Evolutionary conservation across 768 basidiomycete species (phyloP).

Genomic region (Boletus vinaceobasis): DNA sequence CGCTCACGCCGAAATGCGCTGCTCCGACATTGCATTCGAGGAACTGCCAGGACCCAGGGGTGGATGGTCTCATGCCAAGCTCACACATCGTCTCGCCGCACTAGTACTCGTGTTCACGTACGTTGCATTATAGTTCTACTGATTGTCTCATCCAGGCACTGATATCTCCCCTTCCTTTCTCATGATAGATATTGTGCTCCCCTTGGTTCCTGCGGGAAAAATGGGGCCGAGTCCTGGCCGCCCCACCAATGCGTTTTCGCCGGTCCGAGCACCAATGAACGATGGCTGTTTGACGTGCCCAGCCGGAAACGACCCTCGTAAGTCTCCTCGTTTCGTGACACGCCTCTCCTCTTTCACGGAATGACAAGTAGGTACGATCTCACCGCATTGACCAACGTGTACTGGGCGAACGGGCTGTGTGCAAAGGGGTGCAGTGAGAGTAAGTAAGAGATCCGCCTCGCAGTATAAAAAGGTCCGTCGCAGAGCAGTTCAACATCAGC

Average conservation of each 20-base stretch:
- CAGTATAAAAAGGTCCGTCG: constrained; percentile 7
- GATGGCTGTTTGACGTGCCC: not conserved
- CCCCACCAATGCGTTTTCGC: not conserved
- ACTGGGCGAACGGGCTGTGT: not conserved
- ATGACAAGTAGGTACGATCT: not conserved
- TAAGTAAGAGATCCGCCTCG: too few species aligned
- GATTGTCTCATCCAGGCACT: too few species aligned
- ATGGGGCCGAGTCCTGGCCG: not conserved
- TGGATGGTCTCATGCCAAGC: too few species aligned
- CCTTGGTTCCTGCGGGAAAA: not conserved
- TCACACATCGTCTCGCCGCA: too few species aligned
- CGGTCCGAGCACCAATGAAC: not conserved
- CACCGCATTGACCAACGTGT: not conserved
- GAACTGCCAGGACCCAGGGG: too few species aligned
- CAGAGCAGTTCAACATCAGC: not conserved
- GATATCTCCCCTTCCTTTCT: too few species aligned
- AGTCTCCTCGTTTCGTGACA: not conserved
- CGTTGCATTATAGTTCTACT: too few species aligned
- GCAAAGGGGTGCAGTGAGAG: not conserved
- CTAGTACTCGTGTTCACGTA: too few species aligned
- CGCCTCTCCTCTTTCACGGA: not conserved
- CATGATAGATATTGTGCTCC: too few species aligned
- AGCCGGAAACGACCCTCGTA: not conserved
- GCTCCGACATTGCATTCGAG: too few species aligned
- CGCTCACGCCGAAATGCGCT: too few species aligned